Evolutionary conservation across 139 green algal genomes (phyloP), one percentile per base, ranked within the genome.

Genomic region (Micractinium sp.): DNA sequence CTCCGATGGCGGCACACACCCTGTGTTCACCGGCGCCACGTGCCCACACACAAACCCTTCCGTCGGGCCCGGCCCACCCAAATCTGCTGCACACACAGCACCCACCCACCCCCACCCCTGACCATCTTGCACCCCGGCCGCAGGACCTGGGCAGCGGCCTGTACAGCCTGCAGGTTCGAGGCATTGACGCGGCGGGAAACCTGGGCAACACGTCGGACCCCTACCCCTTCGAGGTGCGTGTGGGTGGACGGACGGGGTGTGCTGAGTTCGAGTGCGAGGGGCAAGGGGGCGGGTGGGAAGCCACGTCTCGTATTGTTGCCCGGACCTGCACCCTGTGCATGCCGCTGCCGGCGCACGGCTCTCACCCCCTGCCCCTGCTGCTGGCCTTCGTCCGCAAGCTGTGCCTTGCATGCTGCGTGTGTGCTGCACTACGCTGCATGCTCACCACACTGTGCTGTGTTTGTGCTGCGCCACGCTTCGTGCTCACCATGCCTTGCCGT

Each of bases 141-240:
- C 38, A 79, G 36, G 88, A 80, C 39, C 73, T 93, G 71, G 35
- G 20, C n/a, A 39, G 33, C 33, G 91, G 91, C 23, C 53, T 38
- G 33, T 93, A 93, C 87, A 60, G 63, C n/a, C 83, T 92, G n/a
- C 67, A 53, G 20, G 77, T 84, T 22, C 85, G 85, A n/a, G 92
- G 85, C 2, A 66, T 91, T 1, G 92, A 95, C 66, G 76, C 47
- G 12, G 90, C 92, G 20, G 93, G 93, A 53, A 95, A 95, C 74
- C 23, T 82, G 19, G 88, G 93, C 78, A 85, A 67, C 29, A 60
- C 78, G 2, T 88, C 82, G 19, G 22, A 71, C 27, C 63, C 82
- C 18, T 87, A 88, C 39, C 73, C 91, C 1, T 94, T 93, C 36
- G 71, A 88, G 85, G 47, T 56, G 47, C 47, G 47, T 9, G 47